Conservation (phyloP, 1,139 yeast species). For the Lodderomyces margitis region DNA sequence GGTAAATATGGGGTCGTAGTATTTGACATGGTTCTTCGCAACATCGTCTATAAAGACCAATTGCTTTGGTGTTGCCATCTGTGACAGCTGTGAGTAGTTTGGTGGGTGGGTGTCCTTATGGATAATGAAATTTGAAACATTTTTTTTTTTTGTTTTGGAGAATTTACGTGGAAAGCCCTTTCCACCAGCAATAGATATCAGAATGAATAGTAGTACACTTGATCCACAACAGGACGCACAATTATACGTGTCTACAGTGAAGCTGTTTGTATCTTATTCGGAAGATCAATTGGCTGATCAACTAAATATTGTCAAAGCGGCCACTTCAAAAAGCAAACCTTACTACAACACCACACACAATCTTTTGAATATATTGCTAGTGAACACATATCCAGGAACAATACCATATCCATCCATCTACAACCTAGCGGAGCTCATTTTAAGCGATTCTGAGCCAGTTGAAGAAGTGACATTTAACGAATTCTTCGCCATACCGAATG, state of each 20-base stretch:
- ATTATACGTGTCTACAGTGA: constrained; percentile 13
- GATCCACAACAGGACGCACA: constrained; percentile 10
- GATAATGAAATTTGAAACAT: too few relatives aligned
- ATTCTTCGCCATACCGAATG: constrained; percentile 8
- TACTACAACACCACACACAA: constrained; percentile 13
- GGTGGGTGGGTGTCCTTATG: too few relatives aligned
- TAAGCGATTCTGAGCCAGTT: constrained; percentile 1
- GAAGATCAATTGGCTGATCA: background rate
- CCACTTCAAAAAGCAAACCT: constrained; percentile 2
- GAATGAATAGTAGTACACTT: background rate
- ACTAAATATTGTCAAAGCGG: constrained; percentile 3
- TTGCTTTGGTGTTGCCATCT: constrained; percentile 10
- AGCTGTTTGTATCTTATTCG: constrained; percentile 8
- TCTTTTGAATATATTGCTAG: constrained; percentile 16
- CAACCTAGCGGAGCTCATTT: background rate
- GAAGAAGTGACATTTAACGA: constrained; percentile 17
- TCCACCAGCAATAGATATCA: too few relatives aligned
- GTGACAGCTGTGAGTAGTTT: background rate
- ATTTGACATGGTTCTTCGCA: constrained; percentile 29
- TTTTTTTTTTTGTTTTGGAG: too few relatives aligned
- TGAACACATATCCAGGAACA: constrained; percentile 17
- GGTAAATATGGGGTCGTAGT: constrained; percentile 32
- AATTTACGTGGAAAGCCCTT: too few relatives aligned
- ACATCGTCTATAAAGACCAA: constrained; percentile 30
- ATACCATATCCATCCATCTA: constrained; percentile 12